Base-by-base conservation (phyloP, 129 eudicot species). In the Flaveria sonorensis region DNA sequence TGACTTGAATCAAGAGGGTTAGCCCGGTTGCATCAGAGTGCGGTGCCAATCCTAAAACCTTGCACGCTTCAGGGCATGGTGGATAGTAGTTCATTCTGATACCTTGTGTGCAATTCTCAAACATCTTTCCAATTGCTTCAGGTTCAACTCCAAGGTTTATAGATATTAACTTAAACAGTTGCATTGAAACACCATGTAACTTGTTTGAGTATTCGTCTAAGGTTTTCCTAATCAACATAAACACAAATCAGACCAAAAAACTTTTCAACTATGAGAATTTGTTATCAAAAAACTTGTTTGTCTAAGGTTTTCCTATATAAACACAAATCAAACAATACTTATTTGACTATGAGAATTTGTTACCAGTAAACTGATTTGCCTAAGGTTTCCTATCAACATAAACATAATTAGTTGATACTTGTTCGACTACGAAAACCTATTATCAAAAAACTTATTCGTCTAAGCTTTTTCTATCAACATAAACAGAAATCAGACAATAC, bases 11-110 rank as follows among this genome's bases (percentile, higher is more conserved):
- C 59, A 85, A 69, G 4, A 88, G 66, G 14, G 89, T 88, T 51
- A 88, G 72, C 8, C 84, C 92, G 7, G 57, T 50, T 36, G 87
- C 86, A 78, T 88, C 89, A 0, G 92, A 86, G 71, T 88, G 92
- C 0, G 92, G 88, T 64, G 84, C 20, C 46, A 86, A 69, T 18
- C 92, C 87, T 39, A 82, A 43, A 46, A 85, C 86, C 73, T 53
- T 85, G 52, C 81, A 24, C 23, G 92, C 84, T 40, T 85, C 82
- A 6, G 43, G 19, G 72, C 92, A 86, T 20, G 92, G 88, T 23
- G 90, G 92, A 63, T 85, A 83, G 74, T 85, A 85, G 64, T 88
- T 88, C 88, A 88, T 85, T 63, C 89, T 67, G 36, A 88, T 70
- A 30, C 86, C 89, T 83, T 85, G 92, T 14, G 10, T 72, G 69